Conservation (phyloP, 495 filamentous ascomycete species). For the Ramalina intermedia region DNA sequence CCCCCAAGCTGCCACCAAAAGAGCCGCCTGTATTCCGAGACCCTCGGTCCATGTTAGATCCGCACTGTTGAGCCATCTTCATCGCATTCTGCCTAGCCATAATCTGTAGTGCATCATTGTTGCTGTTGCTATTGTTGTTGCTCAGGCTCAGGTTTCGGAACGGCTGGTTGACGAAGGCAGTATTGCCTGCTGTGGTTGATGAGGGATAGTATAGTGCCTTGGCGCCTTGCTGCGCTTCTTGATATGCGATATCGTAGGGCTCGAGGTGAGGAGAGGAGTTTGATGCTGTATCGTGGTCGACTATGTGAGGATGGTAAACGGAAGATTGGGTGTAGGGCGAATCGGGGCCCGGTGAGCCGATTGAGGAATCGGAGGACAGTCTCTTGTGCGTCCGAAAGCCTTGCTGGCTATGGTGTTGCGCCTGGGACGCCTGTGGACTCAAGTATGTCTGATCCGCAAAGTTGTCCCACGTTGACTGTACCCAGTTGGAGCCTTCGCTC, state of each 20-base stretch:
- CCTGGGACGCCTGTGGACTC: slow-evolving; percentile 7
- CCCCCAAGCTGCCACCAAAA: slow-evolving; percentile 27
- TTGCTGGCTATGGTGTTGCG: background rate
- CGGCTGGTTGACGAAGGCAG: slow-evolving; percentile 27
- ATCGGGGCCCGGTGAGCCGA: slow-evolving; percentile 18
- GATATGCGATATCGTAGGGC: slow-evolving; percentile 22
- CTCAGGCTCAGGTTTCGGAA: slow-evolving; percentile 35
- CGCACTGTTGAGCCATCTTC: slow-evolving; percentile 41
- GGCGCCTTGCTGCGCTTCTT: slow-evolving; percentile 16
- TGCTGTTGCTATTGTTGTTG: slow-evolving; percentile 16
- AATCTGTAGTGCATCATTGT: slow-evolving; percentile 21
- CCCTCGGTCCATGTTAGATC: slow-evolving; percentile 38
- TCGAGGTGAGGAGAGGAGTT: slow-evolving; percentile 23
- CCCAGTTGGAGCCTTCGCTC: slow-evolving; percentile 8
- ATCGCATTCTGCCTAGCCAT: slow-evolving; percentile 34
- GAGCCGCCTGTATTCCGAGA: slow-evolving; percentile 36
- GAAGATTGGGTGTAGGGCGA: slow-evolving; percentile 19
- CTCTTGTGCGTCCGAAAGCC: slow-evolving; percentile 17
- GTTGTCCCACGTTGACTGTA: slow-evolving; percentile 9
- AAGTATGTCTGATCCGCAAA: slow-evolving; percentile 8
- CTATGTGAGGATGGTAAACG: slow-evolving; percentile 21
- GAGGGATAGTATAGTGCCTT: slow-evolving; percentile 30
- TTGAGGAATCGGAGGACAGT: slow-evolving; percentile 20
- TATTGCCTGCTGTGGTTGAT: slow-evolving; percentile 12
- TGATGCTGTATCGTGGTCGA: slow-evolving; percentile 21